phyloP scores from a whole-genome alignment of 768 basidiomycete species.

The Lactifluus piperatus region DNA sequence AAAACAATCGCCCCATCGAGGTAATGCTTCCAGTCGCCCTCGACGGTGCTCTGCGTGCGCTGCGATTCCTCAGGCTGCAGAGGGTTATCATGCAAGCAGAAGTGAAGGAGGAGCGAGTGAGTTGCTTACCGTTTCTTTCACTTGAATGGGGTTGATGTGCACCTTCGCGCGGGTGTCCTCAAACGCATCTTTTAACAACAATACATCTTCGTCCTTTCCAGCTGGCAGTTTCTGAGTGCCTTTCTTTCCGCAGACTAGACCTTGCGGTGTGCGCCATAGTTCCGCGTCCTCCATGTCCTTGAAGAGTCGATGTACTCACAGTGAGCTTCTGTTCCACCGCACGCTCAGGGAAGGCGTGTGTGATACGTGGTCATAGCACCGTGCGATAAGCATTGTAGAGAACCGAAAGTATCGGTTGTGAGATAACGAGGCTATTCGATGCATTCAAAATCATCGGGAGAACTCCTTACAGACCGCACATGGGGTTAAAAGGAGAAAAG shows the following conservation, averaged over 20 bases:
- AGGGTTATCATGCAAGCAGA: not conserved
- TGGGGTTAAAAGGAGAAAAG: too few relatives aligned
- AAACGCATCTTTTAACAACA: conserved; percentile 78
- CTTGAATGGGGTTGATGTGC: conserved; percentile 94
- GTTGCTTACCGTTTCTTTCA: conserved; percentile 72
- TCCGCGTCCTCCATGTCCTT: conserved; percentile 58
- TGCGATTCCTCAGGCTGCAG: conserved; percentile 78
- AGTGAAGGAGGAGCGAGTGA: not conserved
- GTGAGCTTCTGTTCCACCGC: conserved; percentile 42
- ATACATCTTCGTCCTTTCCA: conserved; percentile 74
- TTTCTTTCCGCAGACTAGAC: conserved; percentile 88
- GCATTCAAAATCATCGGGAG: too few relatives aligned
- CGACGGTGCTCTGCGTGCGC: conserved; percentile 74
- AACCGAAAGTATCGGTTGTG: too few relatives aligned
- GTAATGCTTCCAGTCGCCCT: conserved; percentile 76
- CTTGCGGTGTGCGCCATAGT: conserved; percentile 79
- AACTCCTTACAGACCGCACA: too few relatives aligned
- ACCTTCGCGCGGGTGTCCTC: conserved; percentile 69
- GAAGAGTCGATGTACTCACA: conserved; percentile 78
- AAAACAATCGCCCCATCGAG: conserved; percentile 94
- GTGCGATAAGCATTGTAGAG: too few relatives aligned
- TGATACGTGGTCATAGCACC: conserved; percentile 66
- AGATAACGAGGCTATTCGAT: too few relatives aligned
- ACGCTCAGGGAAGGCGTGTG: conserved; percentile 23
- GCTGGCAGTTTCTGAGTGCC: conserved; percentile 73